A percentile compares a stretch with the other conserved stretches of the same genome.
These are phyloP conservation scores for Eucalyptus regnans DNA, from an alignment of 345 rosid species.

Conservation along the genomic window DNA sequence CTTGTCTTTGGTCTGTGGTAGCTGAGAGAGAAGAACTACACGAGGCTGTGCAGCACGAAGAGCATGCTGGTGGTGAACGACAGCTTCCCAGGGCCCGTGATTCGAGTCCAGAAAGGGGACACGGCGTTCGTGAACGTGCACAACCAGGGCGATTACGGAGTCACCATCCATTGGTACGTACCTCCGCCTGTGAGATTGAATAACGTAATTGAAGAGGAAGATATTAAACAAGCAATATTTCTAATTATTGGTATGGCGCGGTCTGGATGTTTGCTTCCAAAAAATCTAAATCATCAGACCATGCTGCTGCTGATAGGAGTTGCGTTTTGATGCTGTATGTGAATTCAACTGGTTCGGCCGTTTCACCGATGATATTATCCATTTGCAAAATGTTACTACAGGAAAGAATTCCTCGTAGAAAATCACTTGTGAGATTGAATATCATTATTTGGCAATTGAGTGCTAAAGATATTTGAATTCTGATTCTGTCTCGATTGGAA, in stretches of 20 bases:
- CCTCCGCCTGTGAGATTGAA: not conserved
- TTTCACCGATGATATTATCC: not conserved
- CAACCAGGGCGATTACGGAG: not conserved
- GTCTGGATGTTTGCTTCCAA: not conserved
- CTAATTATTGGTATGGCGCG: not conserved
- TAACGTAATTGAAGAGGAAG: not conserved
- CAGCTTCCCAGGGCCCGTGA: slow-evolving; percentile 1
- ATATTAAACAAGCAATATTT: not conserved
- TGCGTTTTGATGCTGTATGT: not conserved
- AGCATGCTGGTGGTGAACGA: slow-evolving; percentile 2
- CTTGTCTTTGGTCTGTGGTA: not conserved
- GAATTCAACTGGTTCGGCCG: not conserved
- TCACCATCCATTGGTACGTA: slow-evolving; percentile 2
- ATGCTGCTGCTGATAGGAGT: too few relatives aligned
- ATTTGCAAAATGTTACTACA: not conserved
- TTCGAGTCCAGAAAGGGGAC: not conserved
- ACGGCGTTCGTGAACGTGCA: not conserved
- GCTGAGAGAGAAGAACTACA: not conserved
- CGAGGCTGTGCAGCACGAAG: slow-evolving; percentile 1
- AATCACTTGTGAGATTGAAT: not conserved
- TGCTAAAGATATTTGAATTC: not conserved
- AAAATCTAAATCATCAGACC: not conserved
- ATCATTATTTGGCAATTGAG: not conserved
- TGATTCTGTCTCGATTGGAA: accelerated
- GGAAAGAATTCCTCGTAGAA: not conserved